Evolutionary conservation across 2,329 filamentous ascomycete species (phyloP).

Genomic region (Epichloe sp.): DNA sequence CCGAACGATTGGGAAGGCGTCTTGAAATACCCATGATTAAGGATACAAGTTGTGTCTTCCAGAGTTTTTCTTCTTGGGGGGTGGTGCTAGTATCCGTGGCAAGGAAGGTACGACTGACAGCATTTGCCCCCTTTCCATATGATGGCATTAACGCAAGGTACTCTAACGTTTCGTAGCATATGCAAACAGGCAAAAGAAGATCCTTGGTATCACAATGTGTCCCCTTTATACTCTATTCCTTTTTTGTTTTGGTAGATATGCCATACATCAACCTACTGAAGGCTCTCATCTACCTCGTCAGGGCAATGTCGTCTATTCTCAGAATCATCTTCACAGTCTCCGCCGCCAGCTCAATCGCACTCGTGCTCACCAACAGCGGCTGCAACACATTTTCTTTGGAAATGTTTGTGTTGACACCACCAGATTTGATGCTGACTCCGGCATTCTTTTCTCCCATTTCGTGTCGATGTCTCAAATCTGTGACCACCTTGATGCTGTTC

Average conservation of each 20-base stretch:
- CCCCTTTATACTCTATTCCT: slow-evolving; percentile 7
- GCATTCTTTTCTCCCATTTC: slow-evolving; percentile 92
- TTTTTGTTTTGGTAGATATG: slow-evolving; percentile 16
- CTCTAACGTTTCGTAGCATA: not conserved
- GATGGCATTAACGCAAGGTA: not conserved
- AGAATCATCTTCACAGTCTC: slow-evolving; percentile 96
- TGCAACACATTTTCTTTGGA: slow-evolving; percentile 94
- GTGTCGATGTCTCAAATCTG: slow-evolving; percentile 85
- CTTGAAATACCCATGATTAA: too few species aligned
- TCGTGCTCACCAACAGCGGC: slow-evolving; percentile 90
- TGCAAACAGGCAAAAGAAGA: not conserved
- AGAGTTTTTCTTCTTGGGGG: too few species aligned
- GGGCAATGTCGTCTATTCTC: slow-evolving; percentile 53
- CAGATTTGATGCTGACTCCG: slow-evolving; percentile 94
- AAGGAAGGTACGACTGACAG: not conserved
- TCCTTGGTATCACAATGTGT: slow-evolving; percentile 4
- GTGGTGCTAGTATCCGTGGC: not conserved
- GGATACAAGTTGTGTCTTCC: too few species aligned
- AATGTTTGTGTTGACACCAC: slow-evolving; percentile 94
- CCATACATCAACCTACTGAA: slow-evolving; percentile 22
- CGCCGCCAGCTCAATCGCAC: slow-evolving; percentile 88
- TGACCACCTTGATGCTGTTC: slow-evolving; percentile 98
- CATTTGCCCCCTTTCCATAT: not conserved
- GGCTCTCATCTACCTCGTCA: slow-evolving; percentile 35
- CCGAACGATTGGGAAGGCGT: not conserved